A percentile compares a stretch with the other conserved stretches of the same genome.
These are phyloP conservation scores for Adenanthera pavonina DNA, from an alignment of 306 rosid species.

Conservation along the genomic window DNA sequence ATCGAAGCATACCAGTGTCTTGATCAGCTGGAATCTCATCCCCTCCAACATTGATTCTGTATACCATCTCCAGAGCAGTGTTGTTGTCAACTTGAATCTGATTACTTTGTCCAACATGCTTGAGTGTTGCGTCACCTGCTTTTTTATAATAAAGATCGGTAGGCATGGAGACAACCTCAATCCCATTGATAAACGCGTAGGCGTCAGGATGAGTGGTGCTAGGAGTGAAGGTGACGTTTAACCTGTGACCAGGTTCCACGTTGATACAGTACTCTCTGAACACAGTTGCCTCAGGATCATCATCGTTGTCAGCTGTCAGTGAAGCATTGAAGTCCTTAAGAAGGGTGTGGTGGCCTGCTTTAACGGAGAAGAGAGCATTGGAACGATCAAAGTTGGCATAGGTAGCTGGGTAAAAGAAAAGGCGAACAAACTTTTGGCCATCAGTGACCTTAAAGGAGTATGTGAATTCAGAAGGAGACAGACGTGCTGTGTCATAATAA, in stretches of 20 bases:
- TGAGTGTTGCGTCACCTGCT: not conserved
- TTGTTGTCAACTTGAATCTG: not conserved
- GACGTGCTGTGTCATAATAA: slow-evolving; percentile 17
- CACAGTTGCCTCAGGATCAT: not conserved
- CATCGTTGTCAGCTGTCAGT: slow-evolving; percentile 14
- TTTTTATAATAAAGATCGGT: slow-evolving; percentile 40
- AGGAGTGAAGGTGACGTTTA: slow-evolving; percentile 49
- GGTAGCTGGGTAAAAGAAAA: slow-evolving; percentile 39
- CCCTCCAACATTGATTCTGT: slow-evolving; percentile 32
- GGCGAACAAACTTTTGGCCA: slow-evolving; percentile 55
- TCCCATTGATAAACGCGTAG: slow-evolving; percentile 58
- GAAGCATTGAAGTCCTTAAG: slow-evolving; percentile 50
- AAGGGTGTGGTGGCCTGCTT: slow-evolving; percentile 42
- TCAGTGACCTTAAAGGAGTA: slow-evolving; percentile 29
- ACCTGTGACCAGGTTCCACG: slow-evolving; percentile 15
- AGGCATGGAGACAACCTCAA: slow-evolving; percentile 64
- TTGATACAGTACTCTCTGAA: slow-evolving; percentile 40
- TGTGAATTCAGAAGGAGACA: slow-evolving; percentile 20
- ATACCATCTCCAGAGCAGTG: slow-evolving; percentile 10
- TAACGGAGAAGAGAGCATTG: slow-evolving; percentile 49
- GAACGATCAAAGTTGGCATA: slow-evolving; percentile 5
- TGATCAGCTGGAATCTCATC: not conserved
- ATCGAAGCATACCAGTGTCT: slow-evolving; percentile 5
- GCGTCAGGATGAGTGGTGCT: slow-evolving; percentile 29
- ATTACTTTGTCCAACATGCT: not conserved